Percentiles rank a stretch among this genome's conserved stretches.
phyloP scores from a whole-genome alignment of 1,139 yeast genomes.

The Fermentozyma sake region DNA sequence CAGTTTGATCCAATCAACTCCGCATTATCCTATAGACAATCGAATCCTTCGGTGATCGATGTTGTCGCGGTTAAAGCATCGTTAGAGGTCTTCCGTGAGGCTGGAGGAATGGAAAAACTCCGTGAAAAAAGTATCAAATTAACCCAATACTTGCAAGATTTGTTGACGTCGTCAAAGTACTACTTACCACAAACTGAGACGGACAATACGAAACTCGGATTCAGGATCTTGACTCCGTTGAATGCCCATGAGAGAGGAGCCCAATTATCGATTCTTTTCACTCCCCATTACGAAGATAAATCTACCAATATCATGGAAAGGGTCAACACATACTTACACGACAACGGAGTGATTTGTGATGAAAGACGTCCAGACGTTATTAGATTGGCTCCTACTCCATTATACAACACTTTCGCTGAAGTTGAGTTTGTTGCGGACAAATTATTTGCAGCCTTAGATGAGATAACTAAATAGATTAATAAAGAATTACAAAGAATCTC shows the following conservation, averaged over 20 bases:
- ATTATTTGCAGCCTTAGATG: slow-evolving; percentile 38
- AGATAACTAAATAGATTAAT: slow-evolving; percentile 4
- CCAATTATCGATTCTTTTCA: slow-evolving; percentile 71
- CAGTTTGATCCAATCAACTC: slow-evolving; percentile 73
- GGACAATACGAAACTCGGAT: slow-evolving; percentile 34
- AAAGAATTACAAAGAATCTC: not conserved
- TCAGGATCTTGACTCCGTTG: slow-evolving; percentile 70
- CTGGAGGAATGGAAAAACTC: slow-evolving; percentile 61
- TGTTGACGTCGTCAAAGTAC: slow-evolving; percentile 40
- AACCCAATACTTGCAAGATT: slow-evolving; percentile 52
- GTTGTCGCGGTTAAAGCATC: slow-evolving; percentile 69
- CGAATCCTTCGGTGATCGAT: slow-evolving; percentile 88
- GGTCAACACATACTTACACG: slow-evolving; percentile 47
- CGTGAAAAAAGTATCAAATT: slow-evolving; percentile 54
- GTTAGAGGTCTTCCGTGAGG: slow-evolving; percentile 52
- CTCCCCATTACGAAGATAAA: slow-evolving; percentile 41
- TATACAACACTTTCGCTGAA: slow-evolving; percentile 75
- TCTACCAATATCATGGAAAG: slow-evolving; percentile 55
- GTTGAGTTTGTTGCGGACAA: slow-evolving; percentile 43
- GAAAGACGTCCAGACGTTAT: slow-evolving; percentile 88
- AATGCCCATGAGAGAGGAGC: slow-evolving; percentile 63
- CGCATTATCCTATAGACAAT: slow-evolving; percentile 84
- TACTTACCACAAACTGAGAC: slow-evolving; percentile 36
- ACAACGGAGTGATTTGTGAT: slow-evolving; percentile 71
- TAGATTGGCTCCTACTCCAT: slow-evolving; percentile 77